These are phyloP conservation scores for Takakia lepidozioides DNA, from an alignment of 225 moss, liverwort and hornwort genomes.

Conservation along the genomic window DNA sequence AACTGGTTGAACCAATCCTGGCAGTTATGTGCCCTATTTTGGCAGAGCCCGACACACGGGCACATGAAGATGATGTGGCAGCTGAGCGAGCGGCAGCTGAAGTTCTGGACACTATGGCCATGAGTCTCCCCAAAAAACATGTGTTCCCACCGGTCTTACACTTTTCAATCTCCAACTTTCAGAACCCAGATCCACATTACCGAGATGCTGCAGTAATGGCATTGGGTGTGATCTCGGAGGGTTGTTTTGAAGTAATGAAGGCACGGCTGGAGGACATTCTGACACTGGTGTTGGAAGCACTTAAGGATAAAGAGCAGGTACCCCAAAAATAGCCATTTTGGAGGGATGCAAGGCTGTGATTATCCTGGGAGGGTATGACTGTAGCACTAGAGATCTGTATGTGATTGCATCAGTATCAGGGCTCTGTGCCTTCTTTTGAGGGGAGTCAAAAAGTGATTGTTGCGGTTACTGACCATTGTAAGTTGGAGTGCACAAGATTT, in stretches of 20 bases:
- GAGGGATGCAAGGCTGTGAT: no score
- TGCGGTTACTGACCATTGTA: no score
- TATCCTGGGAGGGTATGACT: no score
- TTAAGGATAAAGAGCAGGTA: constrained; percentile 87
- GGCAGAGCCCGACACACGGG: constrained; percentile 70
- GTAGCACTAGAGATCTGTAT: background rate
- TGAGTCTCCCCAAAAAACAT: constrained; percentile 88
- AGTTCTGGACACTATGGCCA: constrained; percentile 95
- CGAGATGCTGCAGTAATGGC: constrained; percentile 95
- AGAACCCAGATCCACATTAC: constrained; percentile 80
- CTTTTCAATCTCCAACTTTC: constrained; percentile 72
- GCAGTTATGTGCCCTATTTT: constrained; percentile 87
- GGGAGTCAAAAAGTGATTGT: no score
- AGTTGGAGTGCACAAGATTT: no score
- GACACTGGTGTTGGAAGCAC: constrained; percentile 75
- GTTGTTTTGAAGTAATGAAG: constrained; percentile 96
- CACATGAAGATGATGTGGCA: constrained; percentile 70
- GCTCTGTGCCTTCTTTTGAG: no score
- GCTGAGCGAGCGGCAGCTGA: constrained; percentile 96
- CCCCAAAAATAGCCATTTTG: no score
- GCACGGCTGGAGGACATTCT: constrained; percentile 75
- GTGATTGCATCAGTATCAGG: background rate
- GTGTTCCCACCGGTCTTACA: constrained; percentile 80
- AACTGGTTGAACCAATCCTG: constrained; percentile 67
- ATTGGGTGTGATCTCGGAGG: constrained; percentile 94